A percentile compares a stretch with the other conserved stretches of the same genome.
phyloP scores from a whole-genome alignment of 2,329 filamentous ascomycete species.

The Amylocarpus encephaloides region DNA sequence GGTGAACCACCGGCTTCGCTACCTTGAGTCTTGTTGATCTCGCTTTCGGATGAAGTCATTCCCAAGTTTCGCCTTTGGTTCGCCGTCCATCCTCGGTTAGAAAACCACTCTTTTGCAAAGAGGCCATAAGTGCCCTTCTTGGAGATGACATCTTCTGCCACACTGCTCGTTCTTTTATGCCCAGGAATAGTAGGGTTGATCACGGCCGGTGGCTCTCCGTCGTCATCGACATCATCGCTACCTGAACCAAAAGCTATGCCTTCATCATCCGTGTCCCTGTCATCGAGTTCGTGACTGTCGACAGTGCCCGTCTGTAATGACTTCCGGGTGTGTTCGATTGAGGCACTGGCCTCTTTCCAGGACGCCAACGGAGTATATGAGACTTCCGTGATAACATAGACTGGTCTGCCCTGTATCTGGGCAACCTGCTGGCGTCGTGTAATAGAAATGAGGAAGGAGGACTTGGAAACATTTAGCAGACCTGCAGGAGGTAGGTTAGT shows the following conservation, averaged over 20 bases:
- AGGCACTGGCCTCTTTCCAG: constrained; percentile 63
- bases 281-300: constrained; percentile 26
- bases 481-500: constrained; percentile 44
- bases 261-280: constrained; percentile 42
- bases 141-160: constrained; percentile 83
- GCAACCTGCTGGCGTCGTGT: constrained; percentile 83
- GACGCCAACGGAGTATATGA: constrained; percentile 83
- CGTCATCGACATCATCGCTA: constrained; percentile 41
- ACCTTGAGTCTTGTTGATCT: constrained; percentile 25
- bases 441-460: constrained; percentile 81
- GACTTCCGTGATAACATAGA: constrained; percentile 86
- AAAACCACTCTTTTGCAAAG: constrained; percentile 90
- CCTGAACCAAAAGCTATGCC: constrained; percentile 27
- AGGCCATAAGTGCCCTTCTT: constrained; percentile 78
- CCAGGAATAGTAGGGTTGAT: constrained; percentile 1
- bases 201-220: constrained; percentile 13
- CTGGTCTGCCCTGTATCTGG: constrained; percentile 70
- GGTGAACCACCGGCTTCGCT: constrained; percentile 20
- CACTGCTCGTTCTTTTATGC: constrained; percentile 45
- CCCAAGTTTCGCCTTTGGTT: constrained; percentile 66
- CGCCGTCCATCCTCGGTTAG: constrained; percentile 70
- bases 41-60: constrained; percentile 44
- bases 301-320: constrained; percentile 35
- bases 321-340: constrained; percentile 57
- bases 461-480: constrained; percentile 72